Evolutionary conservation across 768 basidiomycete species (phyloP).

Genomic region (Sporobolomyces roseus): DNA sequence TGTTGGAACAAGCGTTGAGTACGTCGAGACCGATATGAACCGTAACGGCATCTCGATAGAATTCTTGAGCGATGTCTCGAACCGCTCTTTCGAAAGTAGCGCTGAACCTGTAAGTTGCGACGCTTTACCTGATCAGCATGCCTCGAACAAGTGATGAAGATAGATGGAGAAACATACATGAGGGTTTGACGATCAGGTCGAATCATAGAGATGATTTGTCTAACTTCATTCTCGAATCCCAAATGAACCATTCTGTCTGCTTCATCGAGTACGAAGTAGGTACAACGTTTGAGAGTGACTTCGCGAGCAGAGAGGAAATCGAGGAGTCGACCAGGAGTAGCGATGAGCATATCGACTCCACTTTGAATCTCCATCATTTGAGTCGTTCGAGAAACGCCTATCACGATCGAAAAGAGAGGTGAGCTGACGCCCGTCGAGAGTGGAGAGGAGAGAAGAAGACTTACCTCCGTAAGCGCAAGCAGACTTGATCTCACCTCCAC

Average conservation of each 20-base stretch:
- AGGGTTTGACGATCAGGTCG: constrained; percentile 96
- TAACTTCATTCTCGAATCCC: constrained; percentile 85
- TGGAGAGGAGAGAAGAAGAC: not conserved
- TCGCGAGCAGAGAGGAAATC: constrained; percentile 88
- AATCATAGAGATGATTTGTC: constrained; percentile 48
- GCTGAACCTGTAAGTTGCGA: constrained; percentile 77
- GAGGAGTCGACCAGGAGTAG: constrained; percentile 93
- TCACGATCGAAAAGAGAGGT: constrained; percentile 51
- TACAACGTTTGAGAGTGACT: constrained; percentile 92
- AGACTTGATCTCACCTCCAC: not conserved
- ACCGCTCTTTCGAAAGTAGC: constrained; percentile 99
- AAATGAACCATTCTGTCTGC: constrained; percentile 98
- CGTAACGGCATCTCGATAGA: constrained; percentile 89
- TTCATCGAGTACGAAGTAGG: constrained; percentile 94
- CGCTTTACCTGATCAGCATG: too few relatives aligned
- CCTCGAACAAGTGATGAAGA: too few relatives aligned
- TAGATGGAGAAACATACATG: constrained; percentile 51
- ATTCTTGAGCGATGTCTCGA: constrained; percentile 94
- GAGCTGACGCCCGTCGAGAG: constrained; percentile 59
- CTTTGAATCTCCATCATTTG: constrained; percentile 65
- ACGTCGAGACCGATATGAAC: constrained; percentile 98
- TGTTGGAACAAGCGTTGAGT: constrained; percentile 93
- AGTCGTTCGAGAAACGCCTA: constrained; percentile 84
- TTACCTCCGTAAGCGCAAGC: constrained; percentile 53
- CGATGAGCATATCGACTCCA: constrained; percentile 83